Evolutionary conservation across 2,329 filamentous ascomycete genomes (phyloP).

Genomic region (Monosporascus sp.): DNA sequence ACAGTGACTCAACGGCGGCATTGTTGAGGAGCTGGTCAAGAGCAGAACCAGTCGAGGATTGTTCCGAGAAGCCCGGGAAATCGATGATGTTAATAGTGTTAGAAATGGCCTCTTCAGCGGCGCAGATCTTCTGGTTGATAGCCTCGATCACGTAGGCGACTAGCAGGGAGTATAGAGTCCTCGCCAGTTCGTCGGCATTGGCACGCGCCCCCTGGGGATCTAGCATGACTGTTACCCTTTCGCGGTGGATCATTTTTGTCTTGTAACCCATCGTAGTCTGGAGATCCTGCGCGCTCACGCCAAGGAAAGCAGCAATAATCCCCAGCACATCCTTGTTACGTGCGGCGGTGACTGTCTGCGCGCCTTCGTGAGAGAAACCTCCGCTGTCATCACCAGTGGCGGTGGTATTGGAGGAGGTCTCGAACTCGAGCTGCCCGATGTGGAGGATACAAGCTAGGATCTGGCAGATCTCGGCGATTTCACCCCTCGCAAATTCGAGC

Average conservation of each 20-base stretch:
- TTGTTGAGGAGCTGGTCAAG: slow-evolving; percentile 95
- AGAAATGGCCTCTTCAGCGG: slow-evolving; percentile 77
- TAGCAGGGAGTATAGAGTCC: slow-evolving; percentile 87
- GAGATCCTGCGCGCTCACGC: slow-evolving; percentile 73
- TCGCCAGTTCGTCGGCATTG: slow-evolving; percentile 90
- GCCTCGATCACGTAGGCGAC: slow-evolving; percentile 92
- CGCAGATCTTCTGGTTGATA: slow-evolving; percentile 86
- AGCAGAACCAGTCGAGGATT: slow-evolving; percentile 74
- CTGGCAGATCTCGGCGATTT: slow-evolving; percentile 97
- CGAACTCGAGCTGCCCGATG: slow-evolving; percentile 94
- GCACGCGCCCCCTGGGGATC: slow-evolving; percentile 84
- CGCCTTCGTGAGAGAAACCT: slow-evolving; percentile 92
- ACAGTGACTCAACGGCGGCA: slow-evolving; percentile 84
- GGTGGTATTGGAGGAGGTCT: slow-evolving; percentile 73
- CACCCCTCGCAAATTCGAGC: slow-evolving; percentile 85
- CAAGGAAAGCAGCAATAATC: slow-evolving; percentile 90
- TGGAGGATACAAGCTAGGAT: slow-evolving; percentile 92
- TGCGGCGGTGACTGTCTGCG: slow-evolving; percentile 77
- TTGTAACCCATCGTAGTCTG: slow-evolving; percentile 91
- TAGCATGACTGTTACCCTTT: slow-evolving; percentile 97
- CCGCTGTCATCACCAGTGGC: slow-evolving; percentile 85
- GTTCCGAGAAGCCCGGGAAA: slow-evolving; percentile 90
- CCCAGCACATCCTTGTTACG: slow-evolving; percentile 88
- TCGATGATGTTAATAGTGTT: slow-evolving; percentile 96
- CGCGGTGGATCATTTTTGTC: slow-evolving; percentile 91